Conservation (phyloP, 2,329 filamentous ascomycete genomes). For the Cladosporium colombiae region DNA sequence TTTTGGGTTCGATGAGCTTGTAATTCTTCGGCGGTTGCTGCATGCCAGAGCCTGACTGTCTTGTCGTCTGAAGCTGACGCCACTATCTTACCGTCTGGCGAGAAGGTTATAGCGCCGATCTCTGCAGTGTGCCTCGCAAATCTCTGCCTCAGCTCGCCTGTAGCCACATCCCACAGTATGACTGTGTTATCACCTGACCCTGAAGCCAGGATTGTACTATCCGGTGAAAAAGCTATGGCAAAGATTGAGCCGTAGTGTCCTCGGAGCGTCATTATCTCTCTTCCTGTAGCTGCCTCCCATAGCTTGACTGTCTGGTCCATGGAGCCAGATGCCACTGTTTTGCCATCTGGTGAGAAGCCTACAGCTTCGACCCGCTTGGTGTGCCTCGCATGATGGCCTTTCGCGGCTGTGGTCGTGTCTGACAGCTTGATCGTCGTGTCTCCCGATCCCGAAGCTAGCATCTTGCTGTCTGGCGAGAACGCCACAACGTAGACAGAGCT, state of each 20-base stretch:
- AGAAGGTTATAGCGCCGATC: not conserved
- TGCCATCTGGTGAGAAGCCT: not conserved
- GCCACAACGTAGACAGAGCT: not conserved
- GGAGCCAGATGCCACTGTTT: not conserved
- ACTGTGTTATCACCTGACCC: not conserved
- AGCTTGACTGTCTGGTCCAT: not conserved
- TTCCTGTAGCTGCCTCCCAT: not conserved
- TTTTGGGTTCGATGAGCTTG: not conserved
- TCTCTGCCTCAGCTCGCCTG: not conserved
- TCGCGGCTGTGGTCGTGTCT: not conserved
- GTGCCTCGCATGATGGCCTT: not conserved
- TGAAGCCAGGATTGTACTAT: not conserved
- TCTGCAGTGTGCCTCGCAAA: not conserved
- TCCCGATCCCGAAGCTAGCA: not conserved
- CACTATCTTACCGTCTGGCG: not conserved
- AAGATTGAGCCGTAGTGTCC: not conserved
- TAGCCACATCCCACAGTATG: constrained; percentile 12
- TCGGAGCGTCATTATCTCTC: not conserved
- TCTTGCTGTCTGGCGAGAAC: not conserved
- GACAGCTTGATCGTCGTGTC: not conserved
- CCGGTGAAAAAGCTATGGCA: not conserved
- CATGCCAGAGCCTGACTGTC: constrained; percentile 1
- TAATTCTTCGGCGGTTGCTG: constrained; percentile 14
- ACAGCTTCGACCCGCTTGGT: not conserved
- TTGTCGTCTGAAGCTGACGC: not conserved